Evolutionary conservation across 192 early-diverging fungal genomes (phyloP), one percentile per base, ranked within the genome.

Genomic region (Rhizophagus sp.): DNA sequence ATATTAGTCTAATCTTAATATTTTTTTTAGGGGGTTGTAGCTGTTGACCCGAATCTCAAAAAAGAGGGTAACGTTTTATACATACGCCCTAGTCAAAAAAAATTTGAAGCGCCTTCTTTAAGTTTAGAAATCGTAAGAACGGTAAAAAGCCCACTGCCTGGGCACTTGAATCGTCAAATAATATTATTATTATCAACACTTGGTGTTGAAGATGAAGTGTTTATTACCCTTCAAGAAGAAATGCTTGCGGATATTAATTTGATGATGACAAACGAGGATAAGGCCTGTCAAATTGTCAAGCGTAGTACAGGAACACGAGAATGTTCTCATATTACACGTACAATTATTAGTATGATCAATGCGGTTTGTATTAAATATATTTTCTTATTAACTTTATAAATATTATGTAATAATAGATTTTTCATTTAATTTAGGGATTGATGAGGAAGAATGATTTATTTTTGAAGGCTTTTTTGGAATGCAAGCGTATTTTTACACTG

Each of bases 91-190:
- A 88, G 87, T 70, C 90, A 91, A 83, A 83, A 81, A 44, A 93
- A 93, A 79, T 93, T 93, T 69, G 73, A 86, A 10, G 84, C 76
- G 4, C 64, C 85, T 0, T 87, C 87, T 62, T 76, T 62, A 6
- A 84, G 83, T 2, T 76, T 94, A 1, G 93, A 94, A 75, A 84
- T 94, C 6, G 88, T 88, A 17, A 89, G 87, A 57, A 83, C 85
- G 0, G 88, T 91, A 0, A 80, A 22, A 67, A 67, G 68, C 9
- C 87, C 82, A 41, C 84, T 88, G 17, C 79, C 87, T 2, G 86
- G 87, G 0, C 89, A 86, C 70, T 76, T 94, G 0, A 94, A 94
- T 80, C 78, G 91, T 25, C 93, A 94, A 73, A 83, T 91, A 13
- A 93, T 94, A 73, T 85, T 88, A 0, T 68, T 94, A 2, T 70